Evolutionary conservation across 768 basidiomycete species (phyloP), one percentile per base, ranked within the genome.

Genomic region (Trametes punicea): DNA sequence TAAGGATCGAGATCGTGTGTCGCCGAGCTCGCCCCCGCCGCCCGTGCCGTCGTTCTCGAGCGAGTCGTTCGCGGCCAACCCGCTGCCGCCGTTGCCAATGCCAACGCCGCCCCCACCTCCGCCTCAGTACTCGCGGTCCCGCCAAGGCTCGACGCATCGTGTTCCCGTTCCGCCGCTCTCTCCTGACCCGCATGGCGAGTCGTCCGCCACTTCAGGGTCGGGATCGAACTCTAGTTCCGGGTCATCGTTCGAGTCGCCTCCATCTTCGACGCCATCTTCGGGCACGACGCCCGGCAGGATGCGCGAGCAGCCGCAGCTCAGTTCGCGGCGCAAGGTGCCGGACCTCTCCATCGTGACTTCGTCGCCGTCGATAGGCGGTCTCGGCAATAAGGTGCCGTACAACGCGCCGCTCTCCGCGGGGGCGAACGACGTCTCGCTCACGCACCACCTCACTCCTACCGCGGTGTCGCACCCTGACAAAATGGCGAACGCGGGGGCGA

Each of bases 11-110:
- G 71, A 73, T 21, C 77, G 77, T 47, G 79, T 38, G 29, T 60
- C 42, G 34, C 59, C 55, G 77, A 81, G 20, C 71, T 66, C 64
- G 4, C 69, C 70, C 7, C 79, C 79, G 1, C 83, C 83, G 6
- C 83, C 88, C 16, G 77, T 88, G 8, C 85, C 85, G 11, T 68
- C 77, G 9, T 63, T 81, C 29, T 70, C 74, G 4, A 76, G 78
- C n/a, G 55, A 55, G 16, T 48, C 53, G 29, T 55, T 55, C 38
- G 58, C 58, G 21, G 48, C 53, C 1, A 45, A 45, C 21, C 36
- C 46, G 10, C 11, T 44, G 42, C 42, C 42, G 15, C 50, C 44
- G 13, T 30, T 46, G 42, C 34, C n/a, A n/a, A n/a, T n/a, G n/a
- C n/a, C n/a, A n/a, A n/a, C n/a, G n/a, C n/a, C 54, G 16, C 40